Conservation (phyloP, 1,284 basidiomycete genomes). For the Naganishia cerealis region DNA sequence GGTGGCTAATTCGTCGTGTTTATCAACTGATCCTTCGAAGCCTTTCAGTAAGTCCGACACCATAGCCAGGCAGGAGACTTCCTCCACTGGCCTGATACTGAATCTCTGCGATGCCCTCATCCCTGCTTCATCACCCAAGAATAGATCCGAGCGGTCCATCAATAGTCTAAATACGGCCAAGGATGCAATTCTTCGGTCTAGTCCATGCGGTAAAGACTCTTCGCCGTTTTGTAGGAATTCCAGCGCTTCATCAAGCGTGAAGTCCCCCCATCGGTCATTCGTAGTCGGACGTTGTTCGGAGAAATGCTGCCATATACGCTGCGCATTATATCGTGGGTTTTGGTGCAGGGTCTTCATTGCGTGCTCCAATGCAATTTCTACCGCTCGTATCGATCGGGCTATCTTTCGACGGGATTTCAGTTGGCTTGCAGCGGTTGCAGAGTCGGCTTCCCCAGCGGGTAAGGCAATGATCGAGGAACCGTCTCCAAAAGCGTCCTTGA, state of each 20-base stretch:
- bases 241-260: slow-evolving; percentile 44
- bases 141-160: slow-evolving; percentile 66
- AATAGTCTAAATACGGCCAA: slow-evolving; percentile 74
- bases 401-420: slow-evolving; percentile 12
- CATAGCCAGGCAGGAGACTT: slow-evolving; percentile 62
- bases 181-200: slow-evolving; percentile 39
- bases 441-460: slow-evolving; percentile 37
- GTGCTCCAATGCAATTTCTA: slow-evolving; percentile 39
- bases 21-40: slow-evolving; percentile 49
- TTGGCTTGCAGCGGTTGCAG: slow-evolving; percentile 20
- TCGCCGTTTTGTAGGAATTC: slow-evolving; percentile 38
- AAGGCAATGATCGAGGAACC: slow-evolving; percentile 34
- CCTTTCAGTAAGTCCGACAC: slow-evolving; percentile 61
- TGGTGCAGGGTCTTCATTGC: slow-evolving; percentile 35
- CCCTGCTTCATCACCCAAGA: slow-evolving; percentile 62
- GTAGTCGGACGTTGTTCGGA: slow-evolving; percentile 28
- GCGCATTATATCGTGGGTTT: slow-evolving; percentile 12
- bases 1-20: slow-evolving; percentile 59
- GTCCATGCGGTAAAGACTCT: slow-evolving; percentile 42
- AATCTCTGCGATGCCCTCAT: slow-evolving; percentile 67
- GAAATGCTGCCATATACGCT: slow-evolving; percentile 41
- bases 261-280: slow-evolving; percentile 31
- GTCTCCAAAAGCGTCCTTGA: slow-evolving; percentile 25
- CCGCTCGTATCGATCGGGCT: slow-evolving; percentile 21
- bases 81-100: slow-evolving; percentile 66